Conservation (phyloP, 2,329 filamentous ascomycete species). For the Aspergillus tanneri region DNA sequence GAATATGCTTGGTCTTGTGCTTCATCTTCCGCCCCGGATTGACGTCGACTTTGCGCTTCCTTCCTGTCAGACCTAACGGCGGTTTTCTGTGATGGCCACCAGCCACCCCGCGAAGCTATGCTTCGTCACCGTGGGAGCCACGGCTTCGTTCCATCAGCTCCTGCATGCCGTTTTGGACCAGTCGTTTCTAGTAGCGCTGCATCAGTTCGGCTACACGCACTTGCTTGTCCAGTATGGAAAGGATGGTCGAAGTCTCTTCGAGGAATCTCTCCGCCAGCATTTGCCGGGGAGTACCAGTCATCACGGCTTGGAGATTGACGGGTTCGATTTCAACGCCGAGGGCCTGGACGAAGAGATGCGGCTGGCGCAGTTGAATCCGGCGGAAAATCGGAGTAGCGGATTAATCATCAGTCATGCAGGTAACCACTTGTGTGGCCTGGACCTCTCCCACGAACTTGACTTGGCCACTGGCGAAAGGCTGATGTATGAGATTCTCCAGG, state of each 20-base stretch:
- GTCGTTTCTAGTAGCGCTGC: conserved; percentile 63
- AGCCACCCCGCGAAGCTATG: conserved; percentile 49
- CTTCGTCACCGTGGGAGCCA: conserved; percentile 91
- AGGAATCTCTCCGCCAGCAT: conserved; percentile 33
- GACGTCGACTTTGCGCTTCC: not conserved
- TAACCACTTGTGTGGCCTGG: conserved; percentile 42
- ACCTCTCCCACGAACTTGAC: not conserved
- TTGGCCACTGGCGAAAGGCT: too few species aligned
- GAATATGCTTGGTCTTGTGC: not conserved
- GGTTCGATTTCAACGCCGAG: conserved; percentile 65
- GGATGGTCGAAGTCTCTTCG: conserved; percentile 58
- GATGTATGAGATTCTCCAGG: conserved; percentile 52
- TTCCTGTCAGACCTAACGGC: not conserved
- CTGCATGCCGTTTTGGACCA: conserved; percentile 64
- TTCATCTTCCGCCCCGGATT: not conserved
- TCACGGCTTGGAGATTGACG: conserved; percentile 54
- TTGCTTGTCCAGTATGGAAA: conserved; percentile 80
- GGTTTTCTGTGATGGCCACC: not conserved
- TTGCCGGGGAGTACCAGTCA: conserved; percentile 23
- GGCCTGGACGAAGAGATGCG: conserved; percentile 62
- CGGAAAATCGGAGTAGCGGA: conserved; percentile 53
- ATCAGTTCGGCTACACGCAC: conserved; percentile 62
- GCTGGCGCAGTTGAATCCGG: conserved; percentile 49
- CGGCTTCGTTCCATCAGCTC: conserved; percentile 74
- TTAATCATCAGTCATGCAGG: conserved; percentile 88